Conservation (phyloP, 2,329 filamentous ascomycete genomes). For the Xylaria sp. region DNA sequence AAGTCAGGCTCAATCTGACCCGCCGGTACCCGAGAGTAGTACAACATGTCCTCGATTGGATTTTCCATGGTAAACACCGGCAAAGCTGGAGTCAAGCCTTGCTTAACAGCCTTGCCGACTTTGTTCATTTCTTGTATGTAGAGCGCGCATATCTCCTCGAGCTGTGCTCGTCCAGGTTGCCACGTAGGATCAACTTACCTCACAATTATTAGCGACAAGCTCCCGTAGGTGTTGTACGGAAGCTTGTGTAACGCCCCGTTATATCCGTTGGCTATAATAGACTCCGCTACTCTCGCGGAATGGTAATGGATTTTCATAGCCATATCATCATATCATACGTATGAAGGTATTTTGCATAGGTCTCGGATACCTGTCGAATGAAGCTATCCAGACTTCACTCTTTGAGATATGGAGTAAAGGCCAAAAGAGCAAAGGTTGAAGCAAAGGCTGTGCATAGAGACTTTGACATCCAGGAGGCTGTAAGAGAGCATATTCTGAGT, state of each 20-base stretch:
- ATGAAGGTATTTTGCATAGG: too few species aligned
- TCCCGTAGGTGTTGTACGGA: slow-evolving; percentile 30
- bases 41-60: neutral
- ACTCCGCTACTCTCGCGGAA: too few species aligned
- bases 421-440: too few species aligned
- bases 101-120: neutral
- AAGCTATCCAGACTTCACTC: too few species aligned
- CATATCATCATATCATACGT: too few species aligned
- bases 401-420: too few species aligned
- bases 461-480: too few species aligned
- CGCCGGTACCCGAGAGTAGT: neutral
- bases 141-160: neutral
- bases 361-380: too few species aligned
- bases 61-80: neutral
- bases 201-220: slow-evolving; percentile 22
- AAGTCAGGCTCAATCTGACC: neutral
- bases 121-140: neutral
- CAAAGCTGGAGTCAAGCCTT: neutral
- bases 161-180: neutral
- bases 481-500: too few species aligned
- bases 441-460: too few species aligned
- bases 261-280: neutral
- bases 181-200: accelerated
- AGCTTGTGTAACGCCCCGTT: slow-evolving; percentile 24
- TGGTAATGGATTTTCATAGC: too few species aligned